These are phyloP conservation scores for Dichotomopilus funicola DNA, from an alignment of 2,329 filamentous ascomycete genomes.

Conservation along the genomic window DNA sequence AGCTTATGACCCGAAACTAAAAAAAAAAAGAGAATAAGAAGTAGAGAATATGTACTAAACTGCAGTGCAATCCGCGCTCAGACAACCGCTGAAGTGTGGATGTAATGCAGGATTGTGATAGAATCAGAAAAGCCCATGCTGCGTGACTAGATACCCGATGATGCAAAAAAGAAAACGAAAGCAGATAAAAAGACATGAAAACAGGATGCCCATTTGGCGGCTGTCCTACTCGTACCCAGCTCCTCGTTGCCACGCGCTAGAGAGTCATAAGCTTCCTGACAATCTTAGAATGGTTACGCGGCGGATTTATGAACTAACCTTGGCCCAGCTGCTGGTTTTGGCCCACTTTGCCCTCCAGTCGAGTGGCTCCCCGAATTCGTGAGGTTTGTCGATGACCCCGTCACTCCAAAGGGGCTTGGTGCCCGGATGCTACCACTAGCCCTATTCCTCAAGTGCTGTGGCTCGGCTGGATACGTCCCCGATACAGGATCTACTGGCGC, in stretches of 20 bases:
- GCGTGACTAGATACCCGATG: neutral
- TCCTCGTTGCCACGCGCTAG: conserved; percentile 49
- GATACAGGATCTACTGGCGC: conserved; percentile 42
- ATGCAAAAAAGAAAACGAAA: neutral
- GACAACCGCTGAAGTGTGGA: neutral
- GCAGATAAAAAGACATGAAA: neutral
- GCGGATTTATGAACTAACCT: conserved; percentile 27
- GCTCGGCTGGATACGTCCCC: conserved; percentile 37
- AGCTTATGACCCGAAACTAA: neutral
- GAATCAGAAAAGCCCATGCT: neutral
- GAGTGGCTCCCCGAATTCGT: conserved; percentile 8
- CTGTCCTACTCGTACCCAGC: conserved; percentile 38
- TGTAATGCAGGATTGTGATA: neutral
- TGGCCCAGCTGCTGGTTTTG: conserved; percentile 22
- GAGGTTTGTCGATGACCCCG: conserved; percentile 20
- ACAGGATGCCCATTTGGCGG: neutral
- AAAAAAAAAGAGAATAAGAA: neutral
- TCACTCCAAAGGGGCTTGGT: conserved; percentile 25
- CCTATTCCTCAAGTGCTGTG: conserved; percentile 15
- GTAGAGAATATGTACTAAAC: neutral
- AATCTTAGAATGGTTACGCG: no score
- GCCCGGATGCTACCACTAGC: conserved; percentile 20
- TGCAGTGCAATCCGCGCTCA: neutral
- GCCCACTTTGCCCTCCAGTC: conserved; percentile 15
- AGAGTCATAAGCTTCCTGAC: no score